phyloP scores from a whole-genome alignment of 805 yeast species.

The Wickerhamomyces rabaulensis region DNA sequence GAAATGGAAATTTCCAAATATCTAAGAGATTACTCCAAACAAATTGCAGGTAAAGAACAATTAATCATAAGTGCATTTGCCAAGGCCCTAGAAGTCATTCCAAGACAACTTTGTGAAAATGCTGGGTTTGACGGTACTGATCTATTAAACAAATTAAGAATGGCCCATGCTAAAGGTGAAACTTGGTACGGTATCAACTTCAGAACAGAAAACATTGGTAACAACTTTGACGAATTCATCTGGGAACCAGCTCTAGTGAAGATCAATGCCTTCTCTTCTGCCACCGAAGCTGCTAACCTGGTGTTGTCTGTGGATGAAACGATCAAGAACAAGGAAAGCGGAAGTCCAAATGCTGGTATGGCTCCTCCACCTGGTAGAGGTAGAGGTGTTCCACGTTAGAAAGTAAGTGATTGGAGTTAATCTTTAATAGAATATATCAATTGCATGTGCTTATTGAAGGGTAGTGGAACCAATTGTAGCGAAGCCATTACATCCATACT shows the following conservation, averaged over 20 bases:
- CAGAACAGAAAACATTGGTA: conserved; percentile 72
- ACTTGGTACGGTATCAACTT: conserved; percentile 92
- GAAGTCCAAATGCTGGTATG: conserved; percentile 44
- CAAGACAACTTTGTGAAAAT: conserved; percentile 95
- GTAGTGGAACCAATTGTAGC: too few species aligned
- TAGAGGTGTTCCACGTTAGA: conserved; percentile 54
- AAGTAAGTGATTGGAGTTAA: too few species aligned
- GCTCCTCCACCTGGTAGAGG: conserved; percentile 58
- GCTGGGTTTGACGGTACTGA: conserved; percentile 99
- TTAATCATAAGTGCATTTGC: conserved; percentile 89
- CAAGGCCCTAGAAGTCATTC: conserved; percentile 90
- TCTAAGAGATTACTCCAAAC: conserved; percentile 78
- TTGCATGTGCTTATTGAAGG: too few species aligned
- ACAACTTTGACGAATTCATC: conserved; percentile 79
- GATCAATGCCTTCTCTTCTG: conserved; percentile 88
- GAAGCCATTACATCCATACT: too few species aligned
- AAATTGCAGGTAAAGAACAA: conserved; percentile 95
- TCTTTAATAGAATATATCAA: not conserved
- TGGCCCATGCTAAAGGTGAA: conserved; percentile 93
- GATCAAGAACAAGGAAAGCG: conserved; percentile 64
- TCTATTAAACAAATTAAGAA: conserved; percentile 80
- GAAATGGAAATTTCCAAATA: conserved; percentile 95
- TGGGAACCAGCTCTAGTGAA: conserved; percentile 99
- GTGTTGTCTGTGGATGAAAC: conserved; percentile 97
- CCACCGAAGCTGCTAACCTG: conserved; percentile 93